These are phyloP conservation scores for Pseudogymnoascus sp. DNA, from an alignment of 2,329 filamentous ascomycete species.

Conservation along the genomic window DNA sequence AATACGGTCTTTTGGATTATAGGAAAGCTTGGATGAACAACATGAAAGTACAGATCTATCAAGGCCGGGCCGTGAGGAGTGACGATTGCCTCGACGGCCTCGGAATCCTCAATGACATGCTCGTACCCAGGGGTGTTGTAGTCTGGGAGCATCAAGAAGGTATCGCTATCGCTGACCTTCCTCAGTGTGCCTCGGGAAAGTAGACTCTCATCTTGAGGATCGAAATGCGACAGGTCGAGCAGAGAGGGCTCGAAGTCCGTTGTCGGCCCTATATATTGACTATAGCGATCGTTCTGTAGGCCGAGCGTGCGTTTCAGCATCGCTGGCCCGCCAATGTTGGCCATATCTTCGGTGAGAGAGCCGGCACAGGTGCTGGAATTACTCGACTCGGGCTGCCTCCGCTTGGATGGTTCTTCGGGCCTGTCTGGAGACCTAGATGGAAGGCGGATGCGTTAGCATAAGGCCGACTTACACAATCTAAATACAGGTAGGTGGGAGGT, in stretches of 20 bases:
- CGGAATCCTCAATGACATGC: constrained; percentile 58
- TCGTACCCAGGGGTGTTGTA: constrained; percentile 62
- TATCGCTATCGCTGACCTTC: constrained; percentile 69
- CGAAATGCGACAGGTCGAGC: constrained; percentile 71
- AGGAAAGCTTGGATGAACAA: constrained; percentile 73
- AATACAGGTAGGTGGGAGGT: neutral
- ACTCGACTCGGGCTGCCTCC: constrained; percentile 47
- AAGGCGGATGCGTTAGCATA: constrained; percentile 15
- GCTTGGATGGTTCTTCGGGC: constrained; percentile 41
- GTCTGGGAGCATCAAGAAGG: constrained; percentile 73
- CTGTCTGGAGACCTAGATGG: constrained; percentile 47
- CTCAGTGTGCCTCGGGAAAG: constrained; percentile 60
- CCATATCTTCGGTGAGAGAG: constrained; percentile 61
- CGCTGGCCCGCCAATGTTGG: constrained; percentile 58
- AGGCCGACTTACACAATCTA: constrained; percentile 5
- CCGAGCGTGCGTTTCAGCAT: constrained; percentile 63
- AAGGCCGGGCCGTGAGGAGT: constrained; percentile 67
- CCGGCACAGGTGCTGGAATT: constrained; percentile 54
- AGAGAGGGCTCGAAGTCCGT: constrained; percentile 79
- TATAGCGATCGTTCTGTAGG: constrained; percentile 68
- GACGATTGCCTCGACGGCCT: constrained; percentile 68
- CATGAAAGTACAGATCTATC: constrained; percentile 72
- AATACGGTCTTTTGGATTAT: constrained; percentile 77
- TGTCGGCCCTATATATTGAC: constrained; percentile 74
- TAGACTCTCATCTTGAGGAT: constrained; percentile 72